These are phyloP conservation scores for Malus hybrid DNA, from an alignment of 331 rosid species.

Conservation along the genomic window DNA sequence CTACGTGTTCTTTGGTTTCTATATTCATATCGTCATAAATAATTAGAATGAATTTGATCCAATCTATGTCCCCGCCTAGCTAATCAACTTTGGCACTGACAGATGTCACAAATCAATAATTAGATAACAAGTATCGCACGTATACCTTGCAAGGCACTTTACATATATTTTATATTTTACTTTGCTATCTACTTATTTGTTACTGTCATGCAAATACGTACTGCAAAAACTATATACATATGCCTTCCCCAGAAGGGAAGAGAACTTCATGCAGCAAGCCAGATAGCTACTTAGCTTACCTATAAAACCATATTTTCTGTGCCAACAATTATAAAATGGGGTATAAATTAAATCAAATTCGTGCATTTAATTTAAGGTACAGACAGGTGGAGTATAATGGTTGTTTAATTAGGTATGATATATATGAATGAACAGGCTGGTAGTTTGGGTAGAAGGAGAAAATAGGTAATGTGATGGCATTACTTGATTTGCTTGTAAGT, in stretches of 20 bases:
- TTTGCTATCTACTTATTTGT: not conserved
- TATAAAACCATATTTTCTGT: not conserved
- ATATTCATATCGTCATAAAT: not conserved
- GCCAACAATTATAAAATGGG: not conserved
- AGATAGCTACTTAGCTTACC: not conserved
- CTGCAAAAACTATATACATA: not conserved
- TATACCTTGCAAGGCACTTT: slow-evolving; percentile 12
- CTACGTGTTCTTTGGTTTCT: not conserved
- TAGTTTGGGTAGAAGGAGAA: slow-evolving; percentile 14
- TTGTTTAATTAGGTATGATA: no score
- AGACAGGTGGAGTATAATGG: not conserved
- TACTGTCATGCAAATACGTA: not conserved
- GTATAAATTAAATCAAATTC: not conserved
- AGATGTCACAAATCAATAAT: not conserved
- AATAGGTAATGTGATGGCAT: not conserved
- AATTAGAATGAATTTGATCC: not conserved
- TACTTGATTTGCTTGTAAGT: slow-evolving; percentile 13
- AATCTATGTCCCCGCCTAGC: not conserved
- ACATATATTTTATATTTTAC: not conserved
- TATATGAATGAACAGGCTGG: slow-evolving; percentile 2
- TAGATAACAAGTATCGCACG: not conserved
- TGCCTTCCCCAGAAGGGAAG: not conserved
- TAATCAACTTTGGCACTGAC: not conserved
- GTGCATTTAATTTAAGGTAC: not conserved
- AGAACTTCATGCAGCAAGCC: not conserved